phyloP scores from a whole-genome alignment of 2,329 filamentous ascomycete species.

The Magnaporthales sp. region DNA sequence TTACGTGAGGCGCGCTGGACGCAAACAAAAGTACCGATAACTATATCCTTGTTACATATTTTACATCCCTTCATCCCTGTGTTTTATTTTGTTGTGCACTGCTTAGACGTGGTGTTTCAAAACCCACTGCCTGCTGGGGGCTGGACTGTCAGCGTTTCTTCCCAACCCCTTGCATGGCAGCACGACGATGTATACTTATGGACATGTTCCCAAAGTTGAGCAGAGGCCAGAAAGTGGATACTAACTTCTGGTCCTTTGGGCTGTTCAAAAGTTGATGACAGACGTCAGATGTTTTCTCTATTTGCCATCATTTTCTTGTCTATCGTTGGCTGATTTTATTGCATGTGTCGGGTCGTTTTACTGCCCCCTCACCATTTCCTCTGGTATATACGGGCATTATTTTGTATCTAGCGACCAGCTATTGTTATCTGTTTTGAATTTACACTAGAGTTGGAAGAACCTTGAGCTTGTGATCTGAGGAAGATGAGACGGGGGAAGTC shows the following conservation, averaged over 20 bases:
- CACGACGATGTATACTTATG: not conserved
- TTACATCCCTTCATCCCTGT: not conserved
- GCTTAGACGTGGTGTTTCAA: not conserved
- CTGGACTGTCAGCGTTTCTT: not conserved
- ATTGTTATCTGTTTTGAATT: not conserved
- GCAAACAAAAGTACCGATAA: conserved; percentile 1
- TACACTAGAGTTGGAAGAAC: not conserved
- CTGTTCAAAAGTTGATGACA: not conserved
- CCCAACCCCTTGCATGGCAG: not conserved
- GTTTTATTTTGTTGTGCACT: not conserved
- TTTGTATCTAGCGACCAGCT: not conserved
- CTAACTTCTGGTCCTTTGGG: not conserved
- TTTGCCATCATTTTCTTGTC: not conserved
- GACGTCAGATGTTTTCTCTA: not conserved
- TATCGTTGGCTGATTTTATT: not conserved
- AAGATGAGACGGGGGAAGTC: not conserved
- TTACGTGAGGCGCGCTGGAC: conserved; percentile 4
- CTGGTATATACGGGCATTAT: not conserved
- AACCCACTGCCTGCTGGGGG: not conserved
- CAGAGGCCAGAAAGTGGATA: not conserved
- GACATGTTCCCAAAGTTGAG: not conserved
- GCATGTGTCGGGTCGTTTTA: not conserved
- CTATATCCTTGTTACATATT: not conserved
- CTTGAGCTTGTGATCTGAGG: not conserved
- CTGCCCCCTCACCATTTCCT: not conserved